Conservation (phyloP, 2,329 filamentous ascomycete genomes). For the Alternaria tenuissima region DNA sequence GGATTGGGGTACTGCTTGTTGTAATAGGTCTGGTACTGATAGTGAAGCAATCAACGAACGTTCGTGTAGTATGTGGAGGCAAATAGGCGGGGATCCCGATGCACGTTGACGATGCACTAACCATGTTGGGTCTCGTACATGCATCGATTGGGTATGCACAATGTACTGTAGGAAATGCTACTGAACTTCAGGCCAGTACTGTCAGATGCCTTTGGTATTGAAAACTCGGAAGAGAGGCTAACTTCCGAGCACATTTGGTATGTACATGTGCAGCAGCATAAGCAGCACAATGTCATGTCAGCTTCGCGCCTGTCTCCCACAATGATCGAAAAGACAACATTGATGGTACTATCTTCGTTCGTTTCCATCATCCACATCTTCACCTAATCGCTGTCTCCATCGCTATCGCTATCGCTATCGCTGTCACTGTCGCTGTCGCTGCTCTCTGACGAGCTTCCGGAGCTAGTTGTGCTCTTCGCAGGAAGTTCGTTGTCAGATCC, state of each 20-base stretch:
- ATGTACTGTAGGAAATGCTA: not conserved
- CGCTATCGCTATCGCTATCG: slow-evolving; percentile 10
- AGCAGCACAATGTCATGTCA: not conserved
- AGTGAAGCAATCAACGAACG: not conserved
- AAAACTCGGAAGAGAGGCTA: not conserved
- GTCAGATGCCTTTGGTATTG: not conserved
- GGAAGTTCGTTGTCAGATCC: not conserved
- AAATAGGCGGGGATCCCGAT: slow-evolving; percentile 13
- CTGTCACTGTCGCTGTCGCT: slow-evolving; percentile 29
- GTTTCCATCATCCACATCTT: not conserved
- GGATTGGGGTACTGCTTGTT: not conserved
- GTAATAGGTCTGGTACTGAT: not conserved
- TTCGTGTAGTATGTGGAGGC: not conserved
- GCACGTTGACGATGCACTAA: slow-evolving; percentile 9
- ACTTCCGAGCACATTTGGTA: not conserved
- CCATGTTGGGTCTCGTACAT: slow-evolving; percentile 7
- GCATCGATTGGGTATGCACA: not conserved
- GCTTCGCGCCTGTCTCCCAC: slow-evolving; percentile 1
- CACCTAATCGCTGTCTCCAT: slow-evolving; percentile 4
- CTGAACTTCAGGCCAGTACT: not conserved
- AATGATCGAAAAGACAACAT: not conserved
- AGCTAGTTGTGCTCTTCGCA: slow-evolving; percentile 17
- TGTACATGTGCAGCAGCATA: not conserved
- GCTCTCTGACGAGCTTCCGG: slow-evolving; percentile 14
- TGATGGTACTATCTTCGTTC: not conserved